Conservation (phyloP, 768 basidiomycete species). For the Hygrocybe coccinea region DNA sequence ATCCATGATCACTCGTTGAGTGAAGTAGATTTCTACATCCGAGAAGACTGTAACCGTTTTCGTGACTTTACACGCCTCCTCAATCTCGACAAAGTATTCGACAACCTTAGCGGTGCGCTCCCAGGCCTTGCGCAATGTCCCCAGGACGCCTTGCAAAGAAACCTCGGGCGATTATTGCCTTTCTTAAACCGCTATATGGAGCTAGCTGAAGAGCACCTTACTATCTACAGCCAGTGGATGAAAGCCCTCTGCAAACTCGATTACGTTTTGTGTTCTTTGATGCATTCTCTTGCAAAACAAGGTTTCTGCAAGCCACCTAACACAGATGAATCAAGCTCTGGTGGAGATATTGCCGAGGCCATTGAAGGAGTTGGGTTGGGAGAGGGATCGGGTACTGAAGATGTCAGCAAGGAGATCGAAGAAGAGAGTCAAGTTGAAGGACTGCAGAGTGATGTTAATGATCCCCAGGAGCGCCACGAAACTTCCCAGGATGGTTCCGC, state of each 20-base stretch:
- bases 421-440: conserved; percentile 98
- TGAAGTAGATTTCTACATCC: conserved; percentile 46
- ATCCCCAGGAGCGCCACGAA: conserved; percentile 42
- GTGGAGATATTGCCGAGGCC: conserved; percentile 44
- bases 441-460: conserved; percentile 60
- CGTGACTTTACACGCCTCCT: conserved; percentile 46
- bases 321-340: conserved; percentile 47
- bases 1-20: conserved; percentile 22
- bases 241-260: conserved; percentile 80
- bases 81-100: conserved; percentile 40
- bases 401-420: conserved; percentile 91
- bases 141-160: conserved; percentile 27
- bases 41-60: conserved; percentile 41
- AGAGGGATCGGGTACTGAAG: conserved; percentile 76
- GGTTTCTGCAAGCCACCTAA: conserved; percentile 94
- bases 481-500: conserved; percentile 63
- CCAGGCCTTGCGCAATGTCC: conserved; percentile 33
- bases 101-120: conserved; percentile 39
- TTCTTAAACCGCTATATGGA: conserved; percentile 66
- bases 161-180: conserved; percentile 53
- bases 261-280: conserved; percentile 68
- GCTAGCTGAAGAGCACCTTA: conserved; percentile 56
- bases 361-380: conserved; percentile 83
- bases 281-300: conserved; percentile 69
- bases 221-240: conserved; percentile 56